Evolutionary conservation across 768 basidiomycete genomes (phyloP), one percentile per base, ranked within the genome.

Genomic region (Amanita phalloides): DNA sequence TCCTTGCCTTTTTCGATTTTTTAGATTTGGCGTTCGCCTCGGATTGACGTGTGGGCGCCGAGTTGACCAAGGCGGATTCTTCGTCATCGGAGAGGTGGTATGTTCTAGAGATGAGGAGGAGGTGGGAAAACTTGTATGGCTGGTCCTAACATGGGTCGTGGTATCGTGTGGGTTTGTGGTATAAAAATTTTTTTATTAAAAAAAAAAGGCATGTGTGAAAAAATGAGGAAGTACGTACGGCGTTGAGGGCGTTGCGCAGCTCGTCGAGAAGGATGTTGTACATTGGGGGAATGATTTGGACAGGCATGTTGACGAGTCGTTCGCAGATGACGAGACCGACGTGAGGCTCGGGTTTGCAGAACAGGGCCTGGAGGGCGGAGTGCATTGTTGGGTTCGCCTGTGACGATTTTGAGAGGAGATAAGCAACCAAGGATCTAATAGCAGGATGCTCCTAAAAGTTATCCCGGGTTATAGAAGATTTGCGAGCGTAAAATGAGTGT

Each of bases 241-340:
- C 81, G 45, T 76, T 71, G 35, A 78, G 66, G 3, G 87, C 88
- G 70, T 74, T 80, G 35, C 80, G 71, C n/a, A 96, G 70, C 64
- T 99, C 95, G 44, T 88, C 82, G 0, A 72, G 68, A 21, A 98
- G 73, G 87, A 97, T 92, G 41, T 74, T 74, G 65, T 94, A 97
- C 83, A 96, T 86, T 1, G 91, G 93, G 4, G 92, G 86, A 7
- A 94, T 76, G 33, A 93, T 81, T 58, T 97, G 90, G 11, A 92
- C 85, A 0, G 95, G 95, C 84, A 99, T 94, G 64, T 98, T 99
- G 57, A 96, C 75, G 47, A 98, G 72, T 0, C 95, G 76, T 64
- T 96, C 91, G 56, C 84, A 87, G 56, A 99, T 71, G 7, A 97
- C 74, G 14, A 96, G 73, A 2, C 90, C 95, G 43, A 95, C 79